These are phyloP conservation scores for Craspedostauros australis DNA, from an alignment of 108 stramenopile species.

Conservation along the genomic window DNA sequence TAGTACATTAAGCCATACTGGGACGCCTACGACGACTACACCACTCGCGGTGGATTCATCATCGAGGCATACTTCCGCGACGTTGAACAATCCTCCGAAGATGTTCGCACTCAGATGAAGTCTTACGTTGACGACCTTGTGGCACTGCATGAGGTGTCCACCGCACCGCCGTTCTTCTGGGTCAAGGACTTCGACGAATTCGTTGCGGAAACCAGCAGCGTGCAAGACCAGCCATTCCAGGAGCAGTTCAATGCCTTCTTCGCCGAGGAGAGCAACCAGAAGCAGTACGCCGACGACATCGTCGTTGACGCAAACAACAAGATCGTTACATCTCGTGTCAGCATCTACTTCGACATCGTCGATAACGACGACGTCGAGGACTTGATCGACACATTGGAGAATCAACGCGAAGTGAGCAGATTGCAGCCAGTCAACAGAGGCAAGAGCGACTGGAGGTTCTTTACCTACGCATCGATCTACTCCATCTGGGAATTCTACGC, in stretches of 20 bases:
- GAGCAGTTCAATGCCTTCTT: slow-evolving; percentile 4
- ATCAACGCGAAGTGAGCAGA: not conserved
- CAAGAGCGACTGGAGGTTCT: not conserved
- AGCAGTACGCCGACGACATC: not conserved
- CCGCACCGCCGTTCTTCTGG: slow-evolving; percentile 9
- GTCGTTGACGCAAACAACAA: slow-evolving; percentile 5
- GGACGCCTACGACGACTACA: slow-evolving; percentile 2
- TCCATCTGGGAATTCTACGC: slow-evolving; percentile 19
- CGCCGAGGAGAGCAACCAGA: not conserved
- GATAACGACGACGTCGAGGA: not conserved
- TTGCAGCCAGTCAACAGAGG: slow-evolving; percentile 7
- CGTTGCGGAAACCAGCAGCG: not conserved
- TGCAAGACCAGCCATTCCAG: slow-evolving; percentile 1
- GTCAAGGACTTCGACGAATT: slow-evolving; percentile 4
- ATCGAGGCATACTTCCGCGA: slow-evolving; percentile 10
- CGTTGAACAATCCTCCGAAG: slow-evolving; percentile 1
- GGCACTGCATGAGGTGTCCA: not conserved
- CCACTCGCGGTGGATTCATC: slow-evolving; percentile 1
- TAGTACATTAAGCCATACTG: not conserved
- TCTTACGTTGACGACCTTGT: slow-evolving; percentile 11
- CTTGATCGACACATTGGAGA: not conserved
- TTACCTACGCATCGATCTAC: slow-evolving; percentile 6
- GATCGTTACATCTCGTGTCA: slow-evolving; percentile 2
- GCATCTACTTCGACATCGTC: slow-evolving; percentile 2
- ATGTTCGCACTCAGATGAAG: slow-evolving; percentile 2